These are phyloP conservation scores for Ceratonia siliqua DNA, from an alignment of 306 rosid species.

Conservation along the genomic window DNA sequence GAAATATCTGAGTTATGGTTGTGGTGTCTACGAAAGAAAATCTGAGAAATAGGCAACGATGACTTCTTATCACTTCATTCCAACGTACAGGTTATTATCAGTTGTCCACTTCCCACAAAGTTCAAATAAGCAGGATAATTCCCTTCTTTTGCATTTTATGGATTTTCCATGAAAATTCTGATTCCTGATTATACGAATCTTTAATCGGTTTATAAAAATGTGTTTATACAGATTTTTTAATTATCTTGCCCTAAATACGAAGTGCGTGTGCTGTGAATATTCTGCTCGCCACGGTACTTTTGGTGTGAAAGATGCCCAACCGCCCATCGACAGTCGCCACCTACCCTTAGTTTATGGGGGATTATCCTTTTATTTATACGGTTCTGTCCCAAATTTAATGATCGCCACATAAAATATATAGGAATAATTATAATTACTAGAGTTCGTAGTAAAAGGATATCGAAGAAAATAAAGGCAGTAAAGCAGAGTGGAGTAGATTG, in stretches of 20 bases:
- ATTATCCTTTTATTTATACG: neutral
- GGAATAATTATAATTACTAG: no score
- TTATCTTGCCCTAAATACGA: neutral
- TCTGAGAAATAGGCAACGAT: neutral
- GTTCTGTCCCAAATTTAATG: neutral
- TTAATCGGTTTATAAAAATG: neutral
- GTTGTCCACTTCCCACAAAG: neutral
- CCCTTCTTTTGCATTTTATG: neutral
- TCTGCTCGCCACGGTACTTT: neutral
- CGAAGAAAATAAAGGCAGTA: no score
- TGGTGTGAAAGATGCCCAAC: slow-evolving; percentile 7
- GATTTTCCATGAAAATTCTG: neutral
- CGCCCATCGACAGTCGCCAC: slow-evolving; percentile 26
- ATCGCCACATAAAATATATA: no score
- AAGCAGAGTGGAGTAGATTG: no score
- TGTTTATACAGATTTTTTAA: neutral
- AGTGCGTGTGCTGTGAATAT: neutral
- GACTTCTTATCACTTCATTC: neutral
- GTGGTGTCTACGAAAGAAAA: neutral
- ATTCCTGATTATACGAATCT: neutral
- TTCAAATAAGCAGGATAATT: neutral
- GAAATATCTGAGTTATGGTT: neutral
- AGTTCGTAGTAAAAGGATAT: no score
- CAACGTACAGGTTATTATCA: neutral
- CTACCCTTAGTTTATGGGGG: neutral